These are phyloP conservation scores for Russula ochroleuca DNA, from an alignment of 768 basidiomycete genomes.

Conservation along the genomic window DNA sequence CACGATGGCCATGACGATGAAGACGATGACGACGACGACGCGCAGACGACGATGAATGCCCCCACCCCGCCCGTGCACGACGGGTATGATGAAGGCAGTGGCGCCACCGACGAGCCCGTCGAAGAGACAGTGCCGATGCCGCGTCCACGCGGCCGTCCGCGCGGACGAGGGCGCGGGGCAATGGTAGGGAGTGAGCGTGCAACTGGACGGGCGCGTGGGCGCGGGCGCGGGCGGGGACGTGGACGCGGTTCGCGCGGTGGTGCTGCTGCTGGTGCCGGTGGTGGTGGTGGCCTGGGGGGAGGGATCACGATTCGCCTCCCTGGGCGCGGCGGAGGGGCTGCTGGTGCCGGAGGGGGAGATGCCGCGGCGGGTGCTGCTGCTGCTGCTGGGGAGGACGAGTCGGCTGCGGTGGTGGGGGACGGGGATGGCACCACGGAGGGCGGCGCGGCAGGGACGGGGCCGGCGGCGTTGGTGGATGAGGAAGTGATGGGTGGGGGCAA, in stretches of 20 bases:
- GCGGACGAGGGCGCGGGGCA: slow-evolving; percentile 31
- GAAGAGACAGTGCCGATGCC: slow-evolving; percentile 20
- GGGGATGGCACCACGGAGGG: slow-evolving; percentile 34
- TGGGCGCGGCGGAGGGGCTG: slow-evolving; percentile 32
- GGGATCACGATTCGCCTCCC: slow-evolving; percentile 31
- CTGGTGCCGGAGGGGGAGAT: slow-evolving; percentile 10
- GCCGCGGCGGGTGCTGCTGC: slow-evolving; percentile 31
- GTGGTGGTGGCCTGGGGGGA: neutral
- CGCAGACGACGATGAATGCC: slow-evolving; percentile 12
- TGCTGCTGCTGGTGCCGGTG: slow-evolving; percentile 9
- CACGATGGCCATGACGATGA: slow-evolving; percentile 2
- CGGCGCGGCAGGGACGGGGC: neutral
- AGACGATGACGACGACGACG: slow-evolving; percentile 26
- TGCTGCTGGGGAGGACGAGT: slow-evolving; percentile 28
- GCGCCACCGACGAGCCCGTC: slow-evolving; percentile 2
- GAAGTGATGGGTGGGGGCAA: slow-evolving; percentile 46
- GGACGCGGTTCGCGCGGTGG: slow-evolving; percentile 30
- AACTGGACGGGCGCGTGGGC: slow-evolving; percentile 31
- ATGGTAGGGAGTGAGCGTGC: slow-evolving; percentile 29
- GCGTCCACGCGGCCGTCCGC: slow-evolving; percentile 29
- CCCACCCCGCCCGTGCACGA: slow-evolving; percentile 20
- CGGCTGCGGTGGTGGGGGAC: slow-evolving; percentile 22
- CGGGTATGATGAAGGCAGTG: slow-evolving; percentile 12
- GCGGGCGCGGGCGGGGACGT: slow-evolving; percentile 32
- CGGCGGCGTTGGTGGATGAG: slow-evolving; percentile 21